Conservation (phyloP, 805 yeast species). For the Yarrowia phangngaensis region DNA sequence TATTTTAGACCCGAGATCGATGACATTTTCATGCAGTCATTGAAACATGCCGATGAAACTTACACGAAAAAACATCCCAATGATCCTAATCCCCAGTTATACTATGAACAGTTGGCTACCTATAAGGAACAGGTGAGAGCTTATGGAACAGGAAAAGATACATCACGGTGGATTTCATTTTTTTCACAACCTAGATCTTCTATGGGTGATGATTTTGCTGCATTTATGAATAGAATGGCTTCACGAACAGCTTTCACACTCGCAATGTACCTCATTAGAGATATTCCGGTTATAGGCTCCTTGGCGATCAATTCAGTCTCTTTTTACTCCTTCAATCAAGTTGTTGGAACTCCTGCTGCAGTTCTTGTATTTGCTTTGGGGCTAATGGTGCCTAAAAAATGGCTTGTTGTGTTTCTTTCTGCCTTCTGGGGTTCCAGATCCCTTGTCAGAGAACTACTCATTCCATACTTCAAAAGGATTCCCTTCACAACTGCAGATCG, state of each 20-base stretch:
- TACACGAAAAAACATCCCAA: constrained; percentile 44
- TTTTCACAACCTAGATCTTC: not conserved
- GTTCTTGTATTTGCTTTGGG: constrained; percentile 40
- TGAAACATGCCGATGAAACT: constrained; percentile 43
- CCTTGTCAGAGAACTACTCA: constrained; percentile 47
- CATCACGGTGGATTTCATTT: not conserved
- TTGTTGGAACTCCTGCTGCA: constrained; percentile 49
- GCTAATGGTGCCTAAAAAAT: constrained; percentile 41
- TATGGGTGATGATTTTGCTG: constrained; percentile 10
- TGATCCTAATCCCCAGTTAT: constrained; percentile 32
- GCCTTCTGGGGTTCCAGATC: constrained; percentile 48
- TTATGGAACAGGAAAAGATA: constrained; percentile 17
- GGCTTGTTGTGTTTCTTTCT: constrained; percentile 42
- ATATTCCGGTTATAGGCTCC: constrained; percentile 45
- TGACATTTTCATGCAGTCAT: constrained; percentile 42
- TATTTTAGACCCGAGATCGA: constrained; percentile 44
- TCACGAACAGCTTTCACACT: constrained; percentile 37
- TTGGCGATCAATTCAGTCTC: constrained; percentile 45
- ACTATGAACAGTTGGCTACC: constrained; percentile 28
- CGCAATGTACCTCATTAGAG: constrained; percentile 40
- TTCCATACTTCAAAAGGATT: constrained; percentile 50
- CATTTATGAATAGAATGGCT: constrained; percentile 27
- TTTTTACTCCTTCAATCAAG: constrained; percentile 45
- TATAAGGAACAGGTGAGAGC: constrained; percentile 11
- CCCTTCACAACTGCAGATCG: constrained; percentile 45